Percentiles rank a stretch among this genome's conserved stretches.
Conservation (phyloP, 495 filamentous ascomycete genomes). For the Penicillium lividum region DNA sequence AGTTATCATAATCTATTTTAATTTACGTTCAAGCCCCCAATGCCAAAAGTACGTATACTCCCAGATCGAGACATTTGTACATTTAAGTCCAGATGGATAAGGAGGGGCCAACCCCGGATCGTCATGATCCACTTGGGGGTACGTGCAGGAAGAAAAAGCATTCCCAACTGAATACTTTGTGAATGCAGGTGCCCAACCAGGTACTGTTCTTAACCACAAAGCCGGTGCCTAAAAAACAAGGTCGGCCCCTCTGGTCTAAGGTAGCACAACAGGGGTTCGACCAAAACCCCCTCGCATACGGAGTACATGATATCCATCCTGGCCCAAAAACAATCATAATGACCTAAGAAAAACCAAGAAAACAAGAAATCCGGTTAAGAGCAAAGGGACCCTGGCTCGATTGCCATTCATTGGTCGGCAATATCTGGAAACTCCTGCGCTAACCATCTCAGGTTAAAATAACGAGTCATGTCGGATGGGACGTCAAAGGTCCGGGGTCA, state of each 20-base stretch:
- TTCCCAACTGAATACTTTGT: background rate
- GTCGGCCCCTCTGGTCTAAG: background rate
- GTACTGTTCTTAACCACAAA: slow-evolving; percentile 1
- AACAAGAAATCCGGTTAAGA: background rate
- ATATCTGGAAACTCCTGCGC: slow-evolving; percentile 64
- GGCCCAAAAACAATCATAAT: background rate
- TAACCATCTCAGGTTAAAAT: slow-evolving; percentile 74
- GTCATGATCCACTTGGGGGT: slow-evolving; percentile 21
- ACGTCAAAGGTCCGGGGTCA: slow-evolving; percentile 66
- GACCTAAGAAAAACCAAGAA: background rate
- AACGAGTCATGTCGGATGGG: slow-evolving; percentile 60
- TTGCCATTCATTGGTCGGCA: slow-evolving; percentile 25
- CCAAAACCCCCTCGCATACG: background rate
- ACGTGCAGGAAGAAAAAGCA: slow-evolving; percentile 14
- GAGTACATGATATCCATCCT: background rate
- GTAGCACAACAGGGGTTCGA: background rate
- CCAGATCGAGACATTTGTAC: background rate
- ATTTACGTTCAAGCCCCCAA: background rate
- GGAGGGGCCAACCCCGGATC: slow-evolving; percentile 27
- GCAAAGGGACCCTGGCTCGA: background rate
- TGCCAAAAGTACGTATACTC: background rate
- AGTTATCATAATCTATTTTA: background rate
- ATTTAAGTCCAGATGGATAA: background rate
- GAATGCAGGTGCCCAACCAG: slow-evolving; percentile 6
- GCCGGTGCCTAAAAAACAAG: slow-evolving; percentile 15